These are phyloP conservation scores for Diversispora epigaea DNA, from an alignment of 192 early-diverging fungal species.

Conservation along the genomic window DNA sequence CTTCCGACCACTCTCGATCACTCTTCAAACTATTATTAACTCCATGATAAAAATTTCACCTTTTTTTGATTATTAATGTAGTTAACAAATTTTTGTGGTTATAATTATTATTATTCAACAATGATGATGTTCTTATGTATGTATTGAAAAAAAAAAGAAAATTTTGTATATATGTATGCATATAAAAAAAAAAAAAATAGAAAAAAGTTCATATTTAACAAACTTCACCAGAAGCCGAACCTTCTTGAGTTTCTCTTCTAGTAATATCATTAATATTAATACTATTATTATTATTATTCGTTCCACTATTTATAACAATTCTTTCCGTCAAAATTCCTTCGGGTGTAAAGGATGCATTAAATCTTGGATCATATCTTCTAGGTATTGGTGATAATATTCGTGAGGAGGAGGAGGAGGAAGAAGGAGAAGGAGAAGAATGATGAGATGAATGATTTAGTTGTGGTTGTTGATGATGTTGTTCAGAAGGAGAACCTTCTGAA, in stretches of 20 bases:
- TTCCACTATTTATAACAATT: background rate
- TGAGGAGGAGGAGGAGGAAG: background rate
- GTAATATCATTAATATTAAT: background rate
- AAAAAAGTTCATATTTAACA: conserved; percentile 1
- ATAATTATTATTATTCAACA: too few relatives aligned
- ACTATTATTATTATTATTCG: background rate
- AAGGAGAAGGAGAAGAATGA: background rate
- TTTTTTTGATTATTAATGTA: too few relatives aligned
- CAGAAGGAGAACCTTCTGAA: background rate
- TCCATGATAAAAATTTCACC: too few relatives aligned
- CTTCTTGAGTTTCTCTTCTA: background rate
- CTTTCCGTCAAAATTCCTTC: background rate
- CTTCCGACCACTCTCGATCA: too few relatives aligned
- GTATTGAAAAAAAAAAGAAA: too few relatives aligned
- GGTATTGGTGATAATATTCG: conserved; percentile 26
- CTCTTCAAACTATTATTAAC: too few relatives aligned
- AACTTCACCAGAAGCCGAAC: conserved; percentile 19
- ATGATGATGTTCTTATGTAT: too few relatives aligned
- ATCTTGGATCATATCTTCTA: conserved; percentile 1
- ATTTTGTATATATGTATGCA: too few relatives aligned
- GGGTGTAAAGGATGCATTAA: background rate
- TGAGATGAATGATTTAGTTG: too few relatives aligned
- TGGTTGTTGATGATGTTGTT: background rate
- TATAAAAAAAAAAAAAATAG: too few relatives aligned
- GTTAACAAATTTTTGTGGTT: too few relatives aligned